A percentile compares a stretch with the other conserved stretches of the same genome.
Evolutionary conservation across 192 early-diverging fungal species (phyloP).

Genomic region (Diversispora epigaea): DNA sequence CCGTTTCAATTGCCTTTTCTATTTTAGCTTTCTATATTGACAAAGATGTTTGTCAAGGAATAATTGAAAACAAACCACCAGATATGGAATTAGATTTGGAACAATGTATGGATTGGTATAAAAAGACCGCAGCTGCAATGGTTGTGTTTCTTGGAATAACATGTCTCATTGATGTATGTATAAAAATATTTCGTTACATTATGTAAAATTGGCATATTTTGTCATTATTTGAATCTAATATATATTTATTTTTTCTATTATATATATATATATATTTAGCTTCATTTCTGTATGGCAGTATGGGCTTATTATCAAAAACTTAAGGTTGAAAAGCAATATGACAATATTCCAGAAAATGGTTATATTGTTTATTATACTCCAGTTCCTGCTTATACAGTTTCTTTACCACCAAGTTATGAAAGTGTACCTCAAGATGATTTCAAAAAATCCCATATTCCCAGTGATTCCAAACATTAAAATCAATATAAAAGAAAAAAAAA

Average conservation of each 20-base stretch:
- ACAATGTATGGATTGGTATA: constrained; percentile 16
- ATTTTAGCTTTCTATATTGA: constrained; percentile 30
- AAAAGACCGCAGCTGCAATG: constrained; percentile 5
- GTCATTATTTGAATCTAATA: not conserved
- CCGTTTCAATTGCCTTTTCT: constrained; percentile 29
- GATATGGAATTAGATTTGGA: constrained; percentile 25
- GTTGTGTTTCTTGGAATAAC: constrained; percentile 22
- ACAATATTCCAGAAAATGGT: not conserved
- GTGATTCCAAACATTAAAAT: not conserved
- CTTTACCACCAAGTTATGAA: constrained; percentile 20
- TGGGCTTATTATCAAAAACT: constrained; percentile 34
- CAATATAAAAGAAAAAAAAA: not conserved
- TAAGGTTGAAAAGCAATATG: constrained; percentile 15
- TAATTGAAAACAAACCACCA: constrained; percentile 21
- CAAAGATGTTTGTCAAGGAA: constrained; percentile 31
- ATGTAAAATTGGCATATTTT: not conserved
- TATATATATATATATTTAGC: constrained; percentile 14
- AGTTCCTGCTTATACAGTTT: constrained; percentile 22
- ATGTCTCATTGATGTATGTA: constrained; percentile 28
- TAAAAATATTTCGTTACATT: not conserved
- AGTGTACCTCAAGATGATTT: constrained; percentile 1
- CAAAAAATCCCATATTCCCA: not conserved
- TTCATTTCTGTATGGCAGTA: constrained; percentile 32
- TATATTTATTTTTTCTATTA: not conserved
- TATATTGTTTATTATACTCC: constrained; percentile 27